Evolutionary conservation across 1,284 basidiomycete species (phyloP).

Genomic region (Cutaneotrichosporon sp.): DNA sequence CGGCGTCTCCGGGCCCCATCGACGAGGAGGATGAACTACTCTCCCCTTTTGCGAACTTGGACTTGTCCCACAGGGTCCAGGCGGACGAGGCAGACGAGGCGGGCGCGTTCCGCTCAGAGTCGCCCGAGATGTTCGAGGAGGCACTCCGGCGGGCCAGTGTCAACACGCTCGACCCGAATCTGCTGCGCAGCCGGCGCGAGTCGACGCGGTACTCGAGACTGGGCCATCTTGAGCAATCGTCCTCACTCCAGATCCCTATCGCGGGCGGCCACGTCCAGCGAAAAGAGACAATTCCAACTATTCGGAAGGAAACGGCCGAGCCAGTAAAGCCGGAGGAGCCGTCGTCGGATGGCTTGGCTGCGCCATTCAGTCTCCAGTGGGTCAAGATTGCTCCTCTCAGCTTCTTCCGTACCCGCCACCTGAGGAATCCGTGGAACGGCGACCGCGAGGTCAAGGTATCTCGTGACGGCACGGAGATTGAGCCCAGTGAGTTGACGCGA

Average conservation of each 20-base stretch:
- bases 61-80: constrained; percentile 5
- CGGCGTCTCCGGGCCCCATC: constrained; percentile 37
- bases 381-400: constrained; percentile 67
- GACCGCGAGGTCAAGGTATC: constrained; percentile 87
- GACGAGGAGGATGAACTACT: constrained; percentile 30
- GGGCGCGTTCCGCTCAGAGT: constrained; percentile 16
- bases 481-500: constrained; percentile 55
- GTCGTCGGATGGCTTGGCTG: constrained; percentile 54
- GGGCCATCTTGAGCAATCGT: constrained; percentile 5
- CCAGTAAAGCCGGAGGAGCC: background rate
- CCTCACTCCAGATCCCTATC: constrained; percentile 14
- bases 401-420: constrained; percentile 68
- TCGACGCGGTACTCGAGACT: constrained; percentile 2
- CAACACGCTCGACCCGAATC: constrained; percentile 34
- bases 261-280: background rate
- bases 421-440: constrained; percentile 90
- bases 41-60: constrained; percentile 9
- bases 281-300: background rate
- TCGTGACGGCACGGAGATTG: constrained; percentile 85
- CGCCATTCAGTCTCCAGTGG: constrained; percentile 81
- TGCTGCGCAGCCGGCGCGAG: constrained; percentile 20
- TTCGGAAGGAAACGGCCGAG: constrained; percentile 3
- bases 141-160: constrained; percentile 10
- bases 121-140: constrained; percentile 19
- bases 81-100: constrained; percentile 4